Base-by-base conservation (phyloP, 768 basidiomycete genomes). In the Lactarius vividus region DNA sequence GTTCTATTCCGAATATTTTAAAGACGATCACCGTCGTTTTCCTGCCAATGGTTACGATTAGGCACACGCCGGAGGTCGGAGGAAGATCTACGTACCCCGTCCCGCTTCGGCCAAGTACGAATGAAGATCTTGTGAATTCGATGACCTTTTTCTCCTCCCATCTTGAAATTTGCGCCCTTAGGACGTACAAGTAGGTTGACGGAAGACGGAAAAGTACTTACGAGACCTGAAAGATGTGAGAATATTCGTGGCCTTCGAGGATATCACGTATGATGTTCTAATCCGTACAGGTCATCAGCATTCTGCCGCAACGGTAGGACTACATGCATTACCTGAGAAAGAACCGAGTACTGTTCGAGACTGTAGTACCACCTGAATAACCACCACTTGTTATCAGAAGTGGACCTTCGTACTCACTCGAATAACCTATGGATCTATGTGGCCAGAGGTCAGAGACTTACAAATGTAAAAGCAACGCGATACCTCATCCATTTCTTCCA, bases 11-110 rank as follows among this genome's bases (percentile, higher is more conserved):
- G 2, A 90, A 78, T 82, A 91, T 90, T 73, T 88, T 90, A 77
- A 87, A 88, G 1, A 91, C 76, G 82, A 91, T 89, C 0, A 88
- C 87, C 0, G 89, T 91, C 0, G 88, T 91, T 80, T 90, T 90
- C 0, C 89, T 89, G 39, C 29, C 37, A 69, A 52, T 5, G 28
- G 15, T 1, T 10, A 26, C 6, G 23, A 26, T 46, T 31, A 49
- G 18, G 28, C n/a, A 39, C 16, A 20, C 20, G 35, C 35, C 35
- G 28, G 20, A 55, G n/a, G 40, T 59, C 2, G 18, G 39, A 10
- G 5, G 3, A 31, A 44, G 15, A 8, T 1, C 7, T 11, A 62
- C 80, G 15, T 69, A 88, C 89, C 89, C 89, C 0, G 89, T 91
- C 3, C 89, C 89, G 70, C 88, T 89, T 29, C 89, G 78, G 0